phyloP scores from a whole-genome alignment of 208 protist species.

The Entamoeba histolytica region DNA sequence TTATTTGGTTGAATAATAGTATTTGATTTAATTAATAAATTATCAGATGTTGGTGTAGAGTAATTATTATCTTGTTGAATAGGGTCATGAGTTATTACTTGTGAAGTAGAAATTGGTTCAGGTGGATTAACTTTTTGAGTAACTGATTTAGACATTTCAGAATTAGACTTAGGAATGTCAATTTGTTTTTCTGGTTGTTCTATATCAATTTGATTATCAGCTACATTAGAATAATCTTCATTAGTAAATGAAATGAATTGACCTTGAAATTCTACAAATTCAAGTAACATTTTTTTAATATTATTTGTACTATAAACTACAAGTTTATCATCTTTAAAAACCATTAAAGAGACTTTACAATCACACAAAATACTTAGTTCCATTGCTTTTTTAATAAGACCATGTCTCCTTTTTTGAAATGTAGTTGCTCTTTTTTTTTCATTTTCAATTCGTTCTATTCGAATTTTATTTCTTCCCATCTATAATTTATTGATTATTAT shows the following conservation, averaged over 20 bases:
- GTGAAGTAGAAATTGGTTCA: too few species aligned
- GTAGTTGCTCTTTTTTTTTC: not conserved
- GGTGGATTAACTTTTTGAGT: too few species aligned
- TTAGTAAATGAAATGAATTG: not conserved
- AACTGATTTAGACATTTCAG: too few species aligned
- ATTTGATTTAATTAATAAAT: too few species aligned
- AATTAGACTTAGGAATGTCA: too few species aligned
- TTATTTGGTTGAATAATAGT: too few species aligned
- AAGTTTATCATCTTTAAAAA: not conserved
- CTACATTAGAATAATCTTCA: not conserved
- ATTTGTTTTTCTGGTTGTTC: not conserved
- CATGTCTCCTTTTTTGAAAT: not conserved
- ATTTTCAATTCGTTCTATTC: not conserved
- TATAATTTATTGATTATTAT: not conserved
- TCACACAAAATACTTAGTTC: not conserved
- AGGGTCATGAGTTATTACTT: too few species aligned
- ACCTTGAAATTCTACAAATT: not conserved
- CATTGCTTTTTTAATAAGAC: not conserved
- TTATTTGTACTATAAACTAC: not conserved
- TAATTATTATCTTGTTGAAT: too few species aligned
- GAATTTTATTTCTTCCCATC: not conserved
- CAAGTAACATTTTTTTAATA: not conserved
- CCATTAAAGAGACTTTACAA: not conserved
- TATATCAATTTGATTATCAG: not conserved
- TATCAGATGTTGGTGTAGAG: too few species aligned